Percentiles rank a stretch among this genome's conserved stretches.
phyloP scores from a whole-genome alignment of 306 rosid species.

The Glycine soja region DNA sequence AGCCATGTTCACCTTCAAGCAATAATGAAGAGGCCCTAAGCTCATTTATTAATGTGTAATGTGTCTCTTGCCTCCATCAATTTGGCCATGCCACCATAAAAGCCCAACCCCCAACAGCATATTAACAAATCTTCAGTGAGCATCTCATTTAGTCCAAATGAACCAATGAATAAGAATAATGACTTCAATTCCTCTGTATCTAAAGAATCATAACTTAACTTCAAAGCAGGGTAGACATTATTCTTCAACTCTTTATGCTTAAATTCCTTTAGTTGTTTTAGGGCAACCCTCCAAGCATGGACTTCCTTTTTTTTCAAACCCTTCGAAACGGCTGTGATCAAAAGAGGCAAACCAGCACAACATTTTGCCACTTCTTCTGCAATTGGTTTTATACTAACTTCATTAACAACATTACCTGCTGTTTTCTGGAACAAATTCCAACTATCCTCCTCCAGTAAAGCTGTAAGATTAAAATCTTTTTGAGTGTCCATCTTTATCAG shows the following conservation, averaged over 20 bases:
- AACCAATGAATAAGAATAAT: conserved; percentile 16
- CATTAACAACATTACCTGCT: no score
- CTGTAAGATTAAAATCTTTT: no score
- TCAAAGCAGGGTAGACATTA: not conserved
- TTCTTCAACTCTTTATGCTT: not conserved
- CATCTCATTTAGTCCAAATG: not conserved
- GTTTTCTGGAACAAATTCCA: no score
- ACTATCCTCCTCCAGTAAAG: no score
- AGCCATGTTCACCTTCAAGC: not conserved
- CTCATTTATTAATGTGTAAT: not conserved
- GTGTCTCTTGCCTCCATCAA: not conserved
- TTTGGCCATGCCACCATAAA: not conserved
- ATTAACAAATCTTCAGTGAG: not conserved
- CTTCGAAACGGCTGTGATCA: no score
- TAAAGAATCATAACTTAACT: conserved; percentile 16
- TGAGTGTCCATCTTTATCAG: no score
- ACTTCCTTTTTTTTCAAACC: not conserved
- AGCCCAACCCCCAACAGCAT: not conserved
- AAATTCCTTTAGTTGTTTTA: not conserved
- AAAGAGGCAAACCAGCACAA: not conserved
- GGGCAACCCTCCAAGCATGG: not conserved
- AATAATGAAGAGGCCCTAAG: not conserved
- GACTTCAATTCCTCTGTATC: not conserved
- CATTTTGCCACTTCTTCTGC: not conserved
- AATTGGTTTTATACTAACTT: not conserved